Evolutionary conservation across 305 asterid species (phyloP).

Genomic region (Solanum hybrid): DNA sequence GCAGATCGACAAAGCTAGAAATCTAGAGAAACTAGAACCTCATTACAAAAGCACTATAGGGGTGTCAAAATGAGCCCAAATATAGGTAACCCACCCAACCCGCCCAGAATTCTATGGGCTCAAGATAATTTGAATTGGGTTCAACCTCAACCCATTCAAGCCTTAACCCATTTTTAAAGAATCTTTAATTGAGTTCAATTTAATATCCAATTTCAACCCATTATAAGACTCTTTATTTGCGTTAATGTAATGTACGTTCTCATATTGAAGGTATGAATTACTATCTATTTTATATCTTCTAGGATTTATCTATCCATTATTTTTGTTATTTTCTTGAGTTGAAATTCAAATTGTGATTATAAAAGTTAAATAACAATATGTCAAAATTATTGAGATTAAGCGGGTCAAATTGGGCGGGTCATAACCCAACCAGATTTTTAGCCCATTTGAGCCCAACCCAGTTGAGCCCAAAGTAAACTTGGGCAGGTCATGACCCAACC

Average conservation of each 20-base stretch:
- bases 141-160: not conserved
- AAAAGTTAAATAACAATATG: not conserved
- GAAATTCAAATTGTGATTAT: not conserved
- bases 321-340: not conserved
- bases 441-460: not conserved
- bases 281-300: not conserved
- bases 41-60: not conserved
- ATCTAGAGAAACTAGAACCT: not conserved
- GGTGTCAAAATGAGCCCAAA: not conserved
- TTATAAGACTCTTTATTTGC: not conserved
- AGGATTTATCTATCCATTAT: not conserved
- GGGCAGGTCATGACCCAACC: not conserved
- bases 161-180: not conserved
- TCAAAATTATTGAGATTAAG: not conserved
- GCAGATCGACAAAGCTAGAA: not conserved
- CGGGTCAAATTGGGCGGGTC: not conserved
- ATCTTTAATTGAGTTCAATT: not conserved
- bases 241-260: too few relatives aligned
- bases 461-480: not conserved
- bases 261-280: not conserved
- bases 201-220: not conserved
- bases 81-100: not conserved
- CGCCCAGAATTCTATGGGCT: not conserved
- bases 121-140: not conserved
- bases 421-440: not conserved